Conservation (phyloP, 2,329 filamentous ascomycete species). For the Fusarium tricinctum region DNA sequence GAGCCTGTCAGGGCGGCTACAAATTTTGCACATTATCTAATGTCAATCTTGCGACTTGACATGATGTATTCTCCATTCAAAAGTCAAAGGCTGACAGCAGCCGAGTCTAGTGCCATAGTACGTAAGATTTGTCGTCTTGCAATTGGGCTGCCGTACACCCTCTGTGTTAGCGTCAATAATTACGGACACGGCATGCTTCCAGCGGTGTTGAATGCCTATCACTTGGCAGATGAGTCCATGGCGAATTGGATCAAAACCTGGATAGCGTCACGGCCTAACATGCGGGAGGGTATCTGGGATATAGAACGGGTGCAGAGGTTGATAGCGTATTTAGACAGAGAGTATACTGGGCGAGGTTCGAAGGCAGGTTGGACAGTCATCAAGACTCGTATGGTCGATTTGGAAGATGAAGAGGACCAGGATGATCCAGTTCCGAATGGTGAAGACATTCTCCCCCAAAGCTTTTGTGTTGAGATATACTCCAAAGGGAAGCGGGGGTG, state of each 20-base stretch:
- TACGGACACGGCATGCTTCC: constrained; percentile 40
- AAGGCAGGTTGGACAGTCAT: constrained; percentile 29
- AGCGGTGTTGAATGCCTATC: constrained; percentile 36
- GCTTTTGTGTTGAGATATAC: constrained; percentile 39
- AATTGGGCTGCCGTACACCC: constrained; percentile 12
- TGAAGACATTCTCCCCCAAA: background rate
- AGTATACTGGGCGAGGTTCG: constrained; percentile 24
- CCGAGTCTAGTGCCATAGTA: background rate
- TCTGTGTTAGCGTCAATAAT: constrained; percentile 30
- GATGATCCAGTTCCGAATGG: background rate
- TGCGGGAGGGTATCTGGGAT: constrained; percentile 40
- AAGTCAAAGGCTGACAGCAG: background rate
- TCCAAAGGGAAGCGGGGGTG: constrained; percentile 29
- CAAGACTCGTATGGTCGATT: constrained; percentile 33
- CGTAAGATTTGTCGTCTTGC: constrained; percentile 32
- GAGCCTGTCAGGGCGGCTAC: constrained; percentile 36
- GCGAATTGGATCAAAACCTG: constrained; percentile 31
- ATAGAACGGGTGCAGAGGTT: constrained; percentile 29
- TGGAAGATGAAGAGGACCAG: constrained; percentile 17
- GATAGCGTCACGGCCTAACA: constrained; percentile 19
- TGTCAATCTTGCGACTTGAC: constrained; percentile 30
- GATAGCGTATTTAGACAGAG: constrained; percentile 29
- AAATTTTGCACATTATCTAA: constrained; percentile 33
- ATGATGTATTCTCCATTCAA: constrained; percentile 24
- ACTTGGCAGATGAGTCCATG: constrained; percentile 19